Conservation (phyloP, 2,329 filamentous ascomycete genomes). For the Akanthomyces muscarius region DNA sequence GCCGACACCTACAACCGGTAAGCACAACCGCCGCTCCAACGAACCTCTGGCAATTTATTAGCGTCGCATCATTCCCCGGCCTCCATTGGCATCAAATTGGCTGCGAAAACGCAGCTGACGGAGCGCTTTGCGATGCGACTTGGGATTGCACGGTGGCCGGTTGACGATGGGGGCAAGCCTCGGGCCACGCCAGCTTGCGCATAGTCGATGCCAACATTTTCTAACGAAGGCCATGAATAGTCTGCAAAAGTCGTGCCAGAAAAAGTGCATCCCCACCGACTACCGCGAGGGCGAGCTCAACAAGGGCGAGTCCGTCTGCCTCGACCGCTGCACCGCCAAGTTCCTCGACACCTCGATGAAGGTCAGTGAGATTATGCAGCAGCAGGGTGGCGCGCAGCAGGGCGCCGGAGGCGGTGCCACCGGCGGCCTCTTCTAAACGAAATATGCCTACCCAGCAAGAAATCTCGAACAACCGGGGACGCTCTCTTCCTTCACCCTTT, state of each 20-base stretch:
- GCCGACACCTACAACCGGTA: slow-evolving; percentile 99
- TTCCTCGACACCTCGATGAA: slow-evolving; percentile 99
- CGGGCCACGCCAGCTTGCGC: too few species aligned
- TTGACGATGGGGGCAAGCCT: background rate
- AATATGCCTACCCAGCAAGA: background rate
- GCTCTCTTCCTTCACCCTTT: too few species aligned
- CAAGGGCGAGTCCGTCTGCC: slow-evolving; percentile 97
- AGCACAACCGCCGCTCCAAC: slow-evolving; percentile 14
- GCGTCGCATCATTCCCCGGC: background rate
- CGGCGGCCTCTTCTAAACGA: slow-evolving; percentile 42
- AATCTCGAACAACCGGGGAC: background rate
- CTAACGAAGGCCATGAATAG: background rate
- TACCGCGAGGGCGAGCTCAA: slow-evolving; percentile 97
- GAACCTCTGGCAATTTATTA: too few species aligned
- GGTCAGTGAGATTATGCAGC: slow-evolving; percentile 94
- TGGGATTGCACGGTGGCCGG: background rate
- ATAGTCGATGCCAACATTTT: background rate
- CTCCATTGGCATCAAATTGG: background rate
- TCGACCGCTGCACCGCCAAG: slow-evolving; percentile 95
- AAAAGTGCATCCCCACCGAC: slow-evolving; percentile 87
- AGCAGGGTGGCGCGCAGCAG: slow-evolving; percentile 68
- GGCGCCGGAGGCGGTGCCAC: slow-evolving; percentile 34
- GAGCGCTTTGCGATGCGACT: background rate
- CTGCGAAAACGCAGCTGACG: background rate
- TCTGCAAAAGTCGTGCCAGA: slow-evolving; percentile 73